Evolutionary conservation across 768 basidiomycete species (phyloP).

Genomic region (Mycena albidolilacea): DNA sequence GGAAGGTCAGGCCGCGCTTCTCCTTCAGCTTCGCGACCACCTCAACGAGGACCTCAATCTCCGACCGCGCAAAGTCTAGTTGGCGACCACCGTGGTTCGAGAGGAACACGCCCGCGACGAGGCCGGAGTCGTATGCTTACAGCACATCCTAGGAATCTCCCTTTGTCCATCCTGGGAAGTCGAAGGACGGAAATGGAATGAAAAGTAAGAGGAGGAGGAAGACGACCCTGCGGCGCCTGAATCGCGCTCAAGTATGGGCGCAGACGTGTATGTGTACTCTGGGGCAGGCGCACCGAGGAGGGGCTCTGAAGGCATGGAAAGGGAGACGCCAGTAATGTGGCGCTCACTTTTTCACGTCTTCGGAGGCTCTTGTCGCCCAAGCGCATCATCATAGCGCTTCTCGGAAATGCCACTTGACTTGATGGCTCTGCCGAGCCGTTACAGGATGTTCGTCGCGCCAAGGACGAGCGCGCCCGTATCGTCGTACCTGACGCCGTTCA

Average conservation of each 20-base stretch:
- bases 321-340: no score
- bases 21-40: constrained; percentile 81
- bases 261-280: no score
- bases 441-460: constrained; percentile 98
- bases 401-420: constrained; percentile 94
- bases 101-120: constrained; percentile 82
- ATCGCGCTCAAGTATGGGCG: no score
- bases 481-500: constrained; percentile 99
- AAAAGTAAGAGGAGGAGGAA: no score
- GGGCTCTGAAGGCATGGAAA: no score
- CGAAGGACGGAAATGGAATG: no score
- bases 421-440: constrained; percentile 95
- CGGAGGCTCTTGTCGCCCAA: no score
- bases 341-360: no score
- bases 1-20: constrained; percentile 78
- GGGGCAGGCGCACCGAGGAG: no score
- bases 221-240: no score
- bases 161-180: no score
- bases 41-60: constrained; percentile 91
- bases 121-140: constrained; percentile 81
- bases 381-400: constrained; percentile 66
- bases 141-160: constrained; percentile 77
- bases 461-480: constrained; percentile 96
- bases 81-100: constrained; percentile 90
- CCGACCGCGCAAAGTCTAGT: constrained; percentile 87